Conservation (phyloP, 768 basidiomycete genomes). For the Cystobasidium tubakii region DNA sequence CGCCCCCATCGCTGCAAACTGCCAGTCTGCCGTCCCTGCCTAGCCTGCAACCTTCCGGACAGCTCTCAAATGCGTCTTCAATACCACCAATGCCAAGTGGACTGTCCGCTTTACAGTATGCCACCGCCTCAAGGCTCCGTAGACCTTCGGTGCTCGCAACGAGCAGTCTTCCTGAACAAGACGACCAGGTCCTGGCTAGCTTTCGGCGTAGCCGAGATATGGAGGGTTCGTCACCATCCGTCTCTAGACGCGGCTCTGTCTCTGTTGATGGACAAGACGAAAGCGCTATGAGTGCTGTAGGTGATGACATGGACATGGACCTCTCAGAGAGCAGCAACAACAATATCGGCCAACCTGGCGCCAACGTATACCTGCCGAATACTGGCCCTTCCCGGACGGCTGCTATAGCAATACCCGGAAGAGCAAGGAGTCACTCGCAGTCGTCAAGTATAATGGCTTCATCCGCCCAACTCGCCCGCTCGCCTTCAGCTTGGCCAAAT, state of each 20-base stretch:
- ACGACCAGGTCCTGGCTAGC: background rate
- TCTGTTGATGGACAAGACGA: background rate
- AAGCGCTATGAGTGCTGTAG: background rate
- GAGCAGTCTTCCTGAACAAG: background rate
- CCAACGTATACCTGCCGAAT: background rate
- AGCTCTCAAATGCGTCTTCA: background rate
- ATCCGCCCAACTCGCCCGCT: background rate
- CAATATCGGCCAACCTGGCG: background rate
- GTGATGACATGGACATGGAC: slow-evolving; percentile 7
- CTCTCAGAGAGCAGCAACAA: background rate
- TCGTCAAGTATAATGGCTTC: background rate
- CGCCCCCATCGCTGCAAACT: background rate
- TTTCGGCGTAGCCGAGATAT: background rate
- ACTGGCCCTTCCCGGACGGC: background rate
- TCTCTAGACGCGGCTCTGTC: background rate
- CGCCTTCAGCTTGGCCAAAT: slow-evolving; percentile 4
- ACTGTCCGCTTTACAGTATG: background rate
- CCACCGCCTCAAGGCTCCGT: background rate
- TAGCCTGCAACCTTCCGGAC: background rate
- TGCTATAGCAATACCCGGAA: background rate
- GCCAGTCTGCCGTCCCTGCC: background rate
- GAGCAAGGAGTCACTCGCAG: background rate
- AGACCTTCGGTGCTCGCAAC: background rate
- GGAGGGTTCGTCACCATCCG: background rate
- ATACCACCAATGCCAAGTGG: background rate